Conservation (phyloP, 352 stramenopile species). For the Achlya hypogyna region DNA sequence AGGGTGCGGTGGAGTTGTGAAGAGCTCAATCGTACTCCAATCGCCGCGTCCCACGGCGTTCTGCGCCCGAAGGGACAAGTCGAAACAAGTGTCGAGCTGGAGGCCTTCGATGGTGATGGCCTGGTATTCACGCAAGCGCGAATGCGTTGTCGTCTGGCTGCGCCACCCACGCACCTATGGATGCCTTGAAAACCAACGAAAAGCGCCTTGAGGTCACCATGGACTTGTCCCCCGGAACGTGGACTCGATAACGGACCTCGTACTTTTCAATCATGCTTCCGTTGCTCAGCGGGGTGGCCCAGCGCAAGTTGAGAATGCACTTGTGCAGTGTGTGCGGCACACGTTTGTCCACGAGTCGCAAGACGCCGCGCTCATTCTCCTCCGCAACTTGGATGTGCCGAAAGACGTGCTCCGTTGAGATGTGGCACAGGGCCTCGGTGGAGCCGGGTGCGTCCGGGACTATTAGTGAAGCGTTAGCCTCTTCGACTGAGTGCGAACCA, state of each 20-base stretch:
- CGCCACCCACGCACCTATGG: conserved; percentile 11
- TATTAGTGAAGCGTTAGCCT: conserved; percentile 26
- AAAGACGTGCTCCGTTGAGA: conserved; percentile 21
- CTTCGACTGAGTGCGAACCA: conserved; percentile 11
- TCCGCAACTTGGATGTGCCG: conserved; percentile 17
- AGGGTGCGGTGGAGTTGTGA: background rate
- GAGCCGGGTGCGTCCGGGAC: conserved; percentile 34
- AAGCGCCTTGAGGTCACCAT: background rate
- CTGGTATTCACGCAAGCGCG: conserved; percentile 33
- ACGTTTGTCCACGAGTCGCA: conserved; percentile 20
- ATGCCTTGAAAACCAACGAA: background rate
- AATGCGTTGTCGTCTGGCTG: conserved; percentile 17
- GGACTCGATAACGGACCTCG: conserved; percentile 44
- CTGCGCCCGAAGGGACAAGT: conserved; percentile 51
- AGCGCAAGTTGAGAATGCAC: conserved; percentile 39
- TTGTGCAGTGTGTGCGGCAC: conserved; percentile 46
- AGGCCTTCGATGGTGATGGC: conserved; percentile 33
- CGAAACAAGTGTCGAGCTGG: conserved; percentile 52
- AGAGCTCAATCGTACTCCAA: conserved; percentile 28
- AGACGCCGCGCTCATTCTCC: conserved; percentile 10
- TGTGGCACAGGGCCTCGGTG: conserved; percentile 32
- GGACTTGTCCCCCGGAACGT: conserved; percentile 27
- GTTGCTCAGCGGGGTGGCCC: conserved; percentile 55
- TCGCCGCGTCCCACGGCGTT: conserved; percentile 50
- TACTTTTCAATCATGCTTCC: conserved; percentile 63